Conservation (phyloP, 495 filamentous ascomycete genomes). For the Hypoxylon fuscum region DNA sequence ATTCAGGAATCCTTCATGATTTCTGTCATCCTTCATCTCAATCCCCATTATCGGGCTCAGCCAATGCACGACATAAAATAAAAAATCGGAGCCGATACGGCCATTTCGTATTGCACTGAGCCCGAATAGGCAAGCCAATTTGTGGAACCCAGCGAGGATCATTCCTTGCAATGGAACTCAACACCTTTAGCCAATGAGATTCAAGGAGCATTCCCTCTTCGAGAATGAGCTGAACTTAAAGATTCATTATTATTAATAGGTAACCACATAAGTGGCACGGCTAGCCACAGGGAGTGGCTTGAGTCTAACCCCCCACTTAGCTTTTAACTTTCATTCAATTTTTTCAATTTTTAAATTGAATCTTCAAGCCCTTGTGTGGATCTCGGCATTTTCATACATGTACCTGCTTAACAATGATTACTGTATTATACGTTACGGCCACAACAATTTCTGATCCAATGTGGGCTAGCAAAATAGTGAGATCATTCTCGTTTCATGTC, state of each 20-base stretch:
- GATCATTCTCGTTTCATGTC: slow-evolving; percentile 20
- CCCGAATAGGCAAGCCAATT: slow-evolving; percentile 15
- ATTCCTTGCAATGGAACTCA: too few species aligned
- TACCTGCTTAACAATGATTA: too few species aligned
- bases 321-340: slow-evolving; percentile 17
- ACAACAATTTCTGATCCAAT: slow-evolving; percentile 13
- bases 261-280: background rate
- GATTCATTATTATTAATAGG: background rate
- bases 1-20: too few species aligned
- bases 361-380: background rate
- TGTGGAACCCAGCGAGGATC: slow-evolving; percentile 32
- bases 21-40: background rate
- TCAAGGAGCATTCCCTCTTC: slow-evolving; percentile 27
- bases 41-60: slow-evolving; percentile 12
- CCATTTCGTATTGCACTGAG: slow-evolving; percentile 15
- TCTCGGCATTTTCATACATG: slow-evolving; percentile 3
- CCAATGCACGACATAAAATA: slow-evolving; percentile 20
- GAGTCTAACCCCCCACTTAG: slow-evolving; percentile 11
- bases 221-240: slow-evolving; percentile 27
- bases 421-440: slow-evolving; percentile 22
- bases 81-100: slow-evolving; percentile 39
- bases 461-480: slow-evolving; percentile 18
- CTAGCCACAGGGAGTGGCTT: slow-evolving; percentile 21
- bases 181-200: slow-evolving; percentile 24
- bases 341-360: slow-evolving; percentile 1